Percentiles rank a stretch among this genome's conserved stretches.
Evolutionary conservation across 768 basidiomycete species (phyloP).

Genomic region (Rhodotorula sphaerocarpa): DNA sequence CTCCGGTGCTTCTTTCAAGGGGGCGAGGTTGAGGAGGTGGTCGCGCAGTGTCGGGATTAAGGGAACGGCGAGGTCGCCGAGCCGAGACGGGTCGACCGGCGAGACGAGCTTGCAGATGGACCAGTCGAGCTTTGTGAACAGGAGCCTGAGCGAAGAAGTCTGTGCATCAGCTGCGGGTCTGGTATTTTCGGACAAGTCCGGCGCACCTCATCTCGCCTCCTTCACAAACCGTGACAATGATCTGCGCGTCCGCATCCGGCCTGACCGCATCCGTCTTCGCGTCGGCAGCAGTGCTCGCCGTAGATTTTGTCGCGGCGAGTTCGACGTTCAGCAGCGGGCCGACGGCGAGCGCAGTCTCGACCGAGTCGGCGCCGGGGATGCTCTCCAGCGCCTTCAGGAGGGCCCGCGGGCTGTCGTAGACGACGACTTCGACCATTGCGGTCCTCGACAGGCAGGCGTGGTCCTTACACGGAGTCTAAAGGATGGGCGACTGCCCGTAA

Average conservation of each 20-base stretch:
- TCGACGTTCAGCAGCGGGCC: too few species aligned
- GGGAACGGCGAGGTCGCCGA: slow-evolving; percentile 3
- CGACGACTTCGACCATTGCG: too few species aligned
- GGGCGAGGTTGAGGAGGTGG: slow-evolving; percentile 13
- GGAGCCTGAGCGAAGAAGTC: neutral
- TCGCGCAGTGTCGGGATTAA: neutral
- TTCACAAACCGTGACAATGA: slow-evolving; percentile 1
- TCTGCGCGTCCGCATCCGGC: neutral
- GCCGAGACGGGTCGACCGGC: neutral
- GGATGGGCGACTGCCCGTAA: too few species aligned
- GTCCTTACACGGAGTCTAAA: too few species aligned
- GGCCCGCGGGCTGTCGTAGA: too few species aligned
- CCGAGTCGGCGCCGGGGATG: too few species aligned
- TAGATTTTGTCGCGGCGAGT: too few species aligned
- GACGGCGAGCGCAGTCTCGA: too few species aligned
- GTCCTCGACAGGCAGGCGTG: too few species aligned
- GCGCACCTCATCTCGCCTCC: slow-evolving; percentile 3
- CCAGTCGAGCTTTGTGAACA: slow-evolving; percentile 22
- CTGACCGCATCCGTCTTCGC: neutral
- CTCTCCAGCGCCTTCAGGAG: too few species aligned
- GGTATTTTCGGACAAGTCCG: neutral
- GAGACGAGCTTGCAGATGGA: slow-evolving; percentile 8
- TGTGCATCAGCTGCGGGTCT: too few species aligned
- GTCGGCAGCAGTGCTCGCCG: too few species aligned
- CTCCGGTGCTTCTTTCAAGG: neutral